Base-by-base conservation (phyloP, 148 eudicot genomes). In the Talinum fruticosum region DNA sequence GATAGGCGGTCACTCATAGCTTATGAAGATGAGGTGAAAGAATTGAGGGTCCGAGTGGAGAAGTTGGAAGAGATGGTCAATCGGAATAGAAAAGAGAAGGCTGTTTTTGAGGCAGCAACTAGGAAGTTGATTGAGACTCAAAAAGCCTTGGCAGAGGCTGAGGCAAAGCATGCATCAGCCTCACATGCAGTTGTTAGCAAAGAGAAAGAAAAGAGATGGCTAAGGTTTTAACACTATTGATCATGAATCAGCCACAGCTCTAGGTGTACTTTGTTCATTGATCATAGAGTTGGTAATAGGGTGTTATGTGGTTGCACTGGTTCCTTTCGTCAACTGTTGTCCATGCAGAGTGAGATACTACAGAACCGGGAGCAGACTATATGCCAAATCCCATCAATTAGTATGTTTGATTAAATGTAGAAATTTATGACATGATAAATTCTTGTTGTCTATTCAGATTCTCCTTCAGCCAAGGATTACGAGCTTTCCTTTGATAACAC, bases 181-280 rank as follows among this genome's bases (percentile, higher is more conserved):
- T 92, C 96, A 2, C 84, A 86, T 79, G 97, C 93, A 23, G 87
- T 95, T 57, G 66, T 83, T 44, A 86, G 87, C 85, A 89, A 90
- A 83, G 98, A 92, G 57, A 92, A 80, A 59, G 98, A 94, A 82
- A 91, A 92, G 85, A 88, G 86, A 83, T 95, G 98, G 98, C 97
- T 92, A 64, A 91, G 92, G 81, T 95, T 95, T 79, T 95, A 79
- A 79, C 47, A 24, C 15, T 26, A 35, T 1, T 19, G 2, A 34
- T 68, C 70, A 32, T 34, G 19, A 4, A 13, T 66, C 15, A 51
- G 21, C 1, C 5, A 14, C 57, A 3, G 57, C n/a, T 51, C 1
- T 49, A 49, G 54, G 54, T 29, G 1, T 23, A 8, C 18, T 8
- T 29, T 62, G 67, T 62, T 49, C 54, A 49, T 54, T 54, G 28